A percentile compares a stretch with the other conserved stretches of the same genome.
phyloP scores from a whole-genome alignment of 768 basidiomycete genomes.

The Boletellus sp. region DNA sequence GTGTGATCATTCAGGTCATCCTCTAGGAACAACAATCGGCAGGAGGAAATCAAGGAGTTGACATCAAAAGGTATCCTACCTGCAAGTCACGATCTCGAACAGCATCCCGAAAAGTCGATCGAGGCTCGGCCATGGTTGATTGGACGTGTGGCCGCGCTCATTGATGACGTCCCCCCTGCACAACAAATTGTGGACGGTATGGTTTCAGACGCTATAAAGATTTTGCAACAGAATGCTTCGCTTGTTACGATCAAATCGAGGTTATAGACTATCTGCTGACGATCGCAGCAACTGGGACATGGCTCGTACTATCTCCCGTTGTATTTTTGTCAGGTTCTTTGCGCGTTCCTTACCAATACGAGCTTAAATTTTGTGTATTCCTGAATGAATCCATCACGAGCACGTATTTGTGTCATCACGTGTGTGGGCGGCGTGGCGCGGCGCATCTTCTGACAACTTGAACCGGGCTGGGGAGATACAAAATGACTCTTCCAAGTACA shows the following conservation, averaged over 20 bases:
- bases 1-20: neutral
- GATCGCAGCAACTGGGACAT: neutral
- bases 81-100: slow-evolving; percentile 61
- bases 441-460: neutral
- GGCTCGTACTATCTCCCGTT: neutral
- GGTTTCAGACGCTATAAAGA: slow-evolving; percentile 55
- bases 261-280: slow-evolving; percentile 34
- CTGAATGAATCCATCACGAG: too few species aligned
- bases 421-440: slow-evolving; percentile 4
- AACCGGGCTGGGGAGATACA: neutral
- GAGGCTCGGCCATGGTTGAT: slow-evolving; percentile 73
- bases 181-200: slow-evolving; percentile 80
- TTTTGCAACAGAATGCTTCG: slow-evolving; percentile 40
- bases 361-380: too few species aligned
- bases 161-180: slow-evolving; percentile 76
- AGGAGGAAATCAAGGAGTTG: slow-evolving; percentile 77
- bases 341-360: neutral
- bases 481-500: slow-evolving; percentile 15
- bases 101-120: slow-evolving; percentile 77
- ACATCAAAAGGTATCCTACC: slow-evolving; percentile 84
- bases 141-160: slow-evolving; percentile 74
- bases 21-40: slow-evolving; percentile 69
- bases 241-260: slow-evolving; percentile 45
- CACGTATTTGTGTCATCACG: slow-evolving; percentile 7
- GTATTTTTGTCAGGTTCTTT: neutral